Base-by-base conservation (phyloP, 805 yeast species). In the Saccharomycopsis malanga region DNA sequence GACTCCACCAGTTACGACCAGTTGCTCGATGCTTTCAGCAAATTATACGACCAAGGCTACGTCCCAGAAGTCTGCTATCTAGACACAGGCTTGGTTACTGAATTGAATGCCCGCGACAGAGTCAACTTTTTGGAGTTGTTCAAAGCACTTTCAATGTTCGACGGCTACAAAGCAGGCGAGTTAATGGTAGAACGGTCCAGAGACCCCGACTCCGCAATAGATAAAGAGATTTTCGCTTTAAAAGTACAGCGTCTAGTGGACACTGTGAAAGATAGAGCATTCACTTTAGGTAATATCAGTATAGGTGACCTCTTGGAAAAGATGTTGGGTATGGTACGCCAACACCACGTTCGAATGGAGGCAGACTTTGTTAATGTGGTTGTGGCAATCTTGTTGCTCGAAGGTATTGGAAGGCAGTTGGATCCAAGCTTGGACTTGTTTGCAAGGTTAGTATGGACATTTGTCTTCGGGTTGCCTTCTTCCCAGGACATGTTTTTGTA, bases 281-380 rank as follows among this genome's bases (percentile, higher is more conserved):
- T 93, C 60, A 86, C 97, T 1, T 68, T 93, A 44, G 98, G 98
- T 0, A 84, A 87, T 40, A 82, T 93, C 12, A 84, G 91, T 32
- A 86, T 93, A 53, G 97, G 98, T 3, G 97, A 89, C 58, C 68
- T 93, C 48, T 69, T 93, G 48, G 93, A 87, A 56, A 83, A 80
- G 58, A 89, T 91, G 72, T 71, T 93, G 49, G 71, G 81, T 2
- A 88, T 93, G 97, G 98, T 93, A 17, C 71, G 98, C 52, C 69
- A 71, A 9, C 98, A 93, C 63, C 99, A 93, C 63, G 98, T 93
- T 20, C 74, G 96, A 59, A 85, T 93, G 95, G 99, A 93, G 60
- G 94, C 95, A 4, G 98, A 93, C 63, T 93, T 93, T 60, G 81
- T 93, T 37, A 87, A 95, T 25, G 96, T 93, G 21, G 83, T 93